Evolutionary conservation across 352 stramenopile species (phyloP), one percentile per base, ranked within the genome.

Genomic region (Phytophthora quininea): DNA sequence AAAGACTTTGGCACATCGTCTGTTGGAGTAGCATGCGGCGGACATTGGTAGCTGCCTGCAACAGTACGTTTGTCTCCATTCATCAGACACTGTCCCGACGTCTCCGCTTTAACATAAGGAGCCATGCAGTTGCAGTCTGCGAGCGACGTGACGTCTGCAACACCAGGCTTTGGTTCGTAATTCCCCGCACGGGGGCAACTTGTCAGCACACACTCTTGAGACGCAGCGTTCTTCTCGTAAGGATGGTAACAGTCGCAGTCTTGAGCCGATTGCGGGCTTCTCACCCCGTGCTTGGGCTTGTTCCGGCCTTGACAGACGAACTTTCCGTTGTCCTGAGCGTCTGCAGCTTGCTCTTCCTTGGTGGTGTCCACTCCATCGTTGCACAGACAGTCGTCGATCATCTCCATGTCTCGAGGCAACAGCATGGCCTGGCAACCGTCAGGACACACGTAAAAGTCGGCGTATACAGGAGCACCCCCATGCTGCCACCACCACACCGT

Each of bases 321-420:
- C 38, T 71, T 32, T 9, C 64, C 71, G 3, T 54, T 60, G 7
- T 83, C 57, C 32, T 77, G 79, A 0, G 55, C 42, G 12, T 82
- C 67, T 53, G 68, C 75, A 19, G 61, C 69, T 12, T 46, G 50
- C 43, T 78, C 65, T 45, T 70, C 55, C 27, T 46, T 46, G 31
- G 42, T 51, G 12, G 63, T 74, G 24, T 78, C 61, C 54, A 74
- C 71, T 32, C 88, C 77, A 40, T 85, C 79, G 19, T 77, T 54
- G 53, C 88, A 94, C 30, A 87, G 24, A 38, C 88, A 96, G 63
- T 96, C 83, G 38, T 91, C 78, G 40, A 89, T 72, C 49, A 73
- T 82, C 46, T 92, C 82, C 88, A 96, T 94, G 67, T 96, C 88
- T 42, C 82, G 80, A 40, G 88, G 86, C n/a, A 94, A 74, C 32